Percentiles rank a stretch among this genome's conserved stretches.
Conservation (phyloP, 169 alveolate species). For the Cryptosporidium parvum region DNA sequence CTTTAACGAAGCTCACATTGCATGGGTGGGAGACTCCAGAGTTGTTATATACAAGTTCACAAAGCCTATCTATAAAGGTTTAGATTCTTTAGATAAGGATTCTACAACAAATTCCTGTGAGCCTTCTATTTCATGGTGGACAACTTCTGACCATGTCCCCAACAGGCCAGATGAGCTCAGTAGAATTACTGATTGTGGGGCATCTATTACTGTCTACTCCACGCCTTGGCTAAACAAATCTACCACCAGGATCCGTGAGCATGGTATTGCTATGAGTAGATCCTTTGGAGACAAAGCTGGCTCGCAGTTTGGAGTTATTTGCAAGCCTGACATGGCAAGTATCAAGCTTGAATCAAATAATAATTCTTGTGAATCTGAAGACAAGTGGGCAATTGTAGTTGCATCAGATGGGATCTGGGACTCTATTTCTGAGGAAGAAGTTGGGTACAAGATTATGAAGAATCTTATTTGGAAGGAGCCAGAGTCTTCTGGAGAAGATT, state of each 20-base stretch:
- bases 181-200: slow-evolving; percentile 63
- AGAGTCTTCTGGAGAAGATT: neutral
- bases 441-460: slow-evolving; percentile 55
- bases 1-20: slow-evolving; percentile 48
- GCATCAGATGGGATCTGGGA: slow-evolving; percentile 76
- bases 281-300: slow-evolving; percentile 91
- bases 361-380: neutral
- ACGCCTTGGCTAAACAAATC: slow-evolving; percentile 73
- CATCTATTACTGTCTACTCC: slow-evolving; percentile 55
- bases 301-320: slow-evolving; percentile 85
- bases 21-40: slow-evolving; percentile 76
- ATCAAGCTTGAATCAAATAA: slow-evolving; percentile 75
- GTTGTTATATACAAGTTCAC: slow-evolving; percentile 61
- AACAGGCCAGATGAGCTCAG: slow-evolving; percentile 69
- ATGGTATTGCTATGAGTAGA: slow-evolving; percentile 92
- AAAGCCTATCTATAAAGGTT: neutral
- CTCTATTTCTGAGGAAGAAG: slow-evolving; percentile 71
- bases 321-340: slow-evolving; percentile 82
- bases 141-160: slow-evolving; percentile 72
- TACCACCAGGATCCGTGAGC: slow-evolving; percentile 77
- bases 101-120: neutral
- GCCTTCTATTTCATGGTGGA: slow-evolving; percentile 69
- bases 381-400: slow-evolving; percentile 61
- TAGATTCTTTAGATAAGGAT: neutral
- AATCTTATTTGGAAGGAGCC: slow-evolving; percentile 35